Evolutionary conservation across 1,284 basidiomycete species (phyloP).

Genomic region (Puccinia brachypodii): DNA sequence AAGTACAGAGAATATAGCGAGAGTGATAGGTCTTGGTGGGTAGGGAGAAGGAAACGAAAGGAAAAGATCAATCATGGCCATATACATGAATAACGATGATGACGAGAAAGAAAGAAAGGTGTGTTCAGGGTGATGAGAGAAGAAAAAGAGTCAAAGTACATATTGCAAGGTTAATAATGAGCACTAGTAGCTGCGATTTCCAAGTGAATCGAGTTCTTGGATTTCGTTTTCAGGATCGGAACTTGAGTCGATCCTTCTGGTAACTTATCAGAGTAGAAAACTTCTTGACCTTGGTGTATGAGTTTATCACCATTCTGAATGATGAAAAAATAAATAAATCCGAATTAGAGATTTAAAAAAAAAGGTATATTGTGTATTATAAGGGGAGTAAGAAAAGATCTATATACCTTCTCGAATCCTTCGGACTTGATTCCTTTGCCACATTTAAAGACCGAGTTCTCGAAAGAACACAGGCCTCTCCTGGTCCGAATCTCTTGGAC

Average conservation of each 20-base stretch:
- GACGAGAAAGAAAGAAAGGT: neutral
- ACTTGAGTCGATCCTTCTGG: slow-evolving; percentile 37
- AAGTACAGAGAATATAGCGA: too few relatives aligned
- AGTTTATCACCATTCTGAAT: slow-evolving; percentile 17
- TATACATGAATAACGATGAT: too few relatives aligned
- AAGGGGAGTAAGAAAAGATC: neutral
- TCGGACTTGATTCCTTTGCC: slow-evolving; percentile 12
- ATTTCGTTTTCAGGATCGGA: slow-evolving; percentile 24
- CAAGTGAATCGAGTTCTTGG: slow-evolving; percentile 13
- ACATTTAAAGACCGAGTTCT: slow-evolving; percentile 11
- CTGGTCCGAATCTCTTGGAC: slow-evolving; percentile 18
- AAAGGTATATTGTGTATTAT: neutral
- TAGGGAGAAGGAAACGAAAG: too few relatives aligned
- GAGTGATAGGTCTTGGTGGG: too few relatives aligned
- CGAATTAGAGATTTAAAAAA: neutral
- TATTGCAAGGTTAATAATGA: neutral
- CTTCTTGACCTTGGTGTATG: slow-evolving; percentile 31
- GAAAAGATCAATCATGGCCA: too few relatives aligned
- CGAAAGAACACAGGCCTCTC: slow-evolving; percentile 32
- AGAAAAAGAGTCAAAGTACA: neutral
- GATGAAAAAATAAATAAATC: neutral
- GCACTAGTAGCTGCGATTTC: slow-evolving; percentile 22
- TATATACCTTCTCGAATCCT: slow-evolving; percentile 24
- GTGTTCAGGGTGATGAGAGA: neutral
- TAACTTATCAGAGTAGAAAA: slow-evolving; percentile 24